A percentile compares a stretch with the other conserved stretches of the same genome.
phyloP scores from a whole-genome alignment of 257 asterid species.

The Lavandula angustifolia region DNA sequence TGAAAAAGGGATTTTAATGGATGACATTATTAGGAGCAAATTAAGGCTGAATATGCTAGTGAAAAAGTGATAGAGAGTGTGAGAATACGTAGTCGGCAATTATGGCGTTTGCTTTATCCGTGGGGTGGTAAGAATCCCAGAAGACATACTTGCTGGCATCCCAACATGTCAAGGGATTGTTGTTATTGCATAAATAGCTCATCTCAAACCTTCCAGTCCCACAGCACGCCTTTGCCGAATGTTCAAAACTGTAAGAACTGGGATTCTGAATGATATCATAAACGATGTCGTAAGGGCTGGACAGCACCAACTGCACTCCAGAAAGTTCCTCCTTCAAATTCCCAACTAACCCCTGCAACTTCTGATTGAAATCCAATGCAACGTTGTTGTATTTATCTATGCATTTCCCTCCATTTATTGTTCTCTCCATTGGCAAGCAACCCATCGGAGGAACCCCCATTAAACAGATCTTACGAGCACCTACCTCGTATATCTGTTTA shows the following conservation, averaged over 20 bases:
- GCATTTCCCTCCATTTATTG: constrained; percentile 59
- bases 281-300: constrained; percentile 50
- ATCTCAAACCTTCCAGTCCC: constrained; percentile 76
- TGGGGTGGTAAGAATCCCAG: constrained; percentile 85
- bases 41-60: not conserved
- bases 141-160: constrained; percentile 70
- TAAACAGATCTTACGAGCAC: constrained; percentile 66
- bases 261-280: constrained; percentile 57
- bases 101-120: constrained; percentile 54
- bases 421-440: constrained; percentile 80
- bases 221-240: constrained; percentile 59
- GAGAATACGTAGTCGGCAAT: not conserved
- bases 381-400: constrained; percentile 53
- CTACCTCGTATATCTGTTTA: constrained; percentile 52
- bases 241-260: constrained; percentile 41
- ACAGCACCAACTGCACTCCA: constrained; percentile 58
- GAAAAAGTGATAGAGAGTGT: not conserved
- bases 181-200: constrained; percentile 54
- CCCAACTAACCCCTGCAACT: constrained; percentile 41
- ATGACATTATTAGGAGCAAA: too few relatives aligned
- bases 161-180: constrained; percentile 56
- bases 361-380: constrained; percentile 57
- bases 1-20: too few relatives aligned
- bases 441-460: constrained; percentile 95
- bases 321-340: constrained; percentile 48